Percentiles rank a stretch among this genome's conserved stretches.
phyloP scores from a whole-genome alignment of 2,329 filamentous ascomycete genomes.

The Diplodia seriata region DNA sequence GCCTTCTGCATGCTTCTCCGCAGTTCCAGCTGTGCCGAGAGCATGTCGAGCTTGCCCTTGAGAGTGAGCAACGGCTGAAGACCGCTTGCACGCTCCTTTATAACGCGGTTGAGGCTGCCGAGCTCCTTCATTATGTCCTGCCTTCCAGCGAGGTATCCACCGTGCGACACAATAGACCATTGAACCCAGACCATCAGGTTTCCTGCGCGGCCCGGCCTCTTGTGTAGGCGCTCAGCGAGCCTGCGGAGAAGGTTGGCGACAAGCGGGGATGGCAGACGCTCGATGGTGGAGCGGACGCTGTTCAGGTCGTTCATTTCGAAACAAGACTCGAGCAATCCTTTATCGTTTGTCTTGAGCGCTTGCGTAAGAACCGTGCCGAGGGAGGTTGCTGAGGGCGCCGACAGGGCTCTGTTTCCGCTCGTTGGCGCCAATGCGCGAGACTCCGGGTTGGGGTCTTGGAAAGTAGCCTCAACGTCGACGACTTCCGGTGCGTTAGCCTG shows the following conservation, averaged over 20 bases:
- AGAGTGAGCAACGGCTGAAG: slow-evolving; percentile 82
- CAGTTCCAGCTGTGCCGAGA: slow-evolving; percentile 86
- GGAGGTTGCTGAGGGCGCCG: slow-evolving; percentile 75
- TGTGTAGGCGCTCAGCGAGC: slow-evolving; percentile 84
- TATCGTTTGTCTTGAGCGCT: slow-evolving; percentile 90
- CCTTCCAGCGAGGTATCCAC: slow-evolving; percentile 86
- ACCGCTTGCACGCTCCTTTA: slow-evolving; percentile 84
- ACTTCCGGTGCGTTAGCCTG: slow-evolving; percentile 71
- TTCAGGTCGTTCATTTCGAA: slow-evolving; percentile 78
- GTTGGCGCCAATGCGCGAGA: slow-evolving; percentile 55
- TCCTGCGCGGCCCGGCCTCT: slow-evolving; percentile 85
- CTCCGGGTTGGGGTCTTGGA: slow-evolving; percentile 52
- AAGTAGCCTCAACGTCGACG: slow-evolving; percentile 74
- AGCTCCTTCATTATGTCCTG: slow-evolving; percentile 82
- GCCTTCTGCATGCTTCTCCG: slow-evolving; percentile 71
- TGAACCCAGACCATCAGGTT: slow-evolving; percentile 95
- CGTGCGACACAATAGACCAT: slow-evolving; percentile 91
- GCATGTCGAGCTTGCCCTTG: slow-evolving; percentile 94
- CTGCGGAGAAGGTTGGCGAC: slow-evolving; percentile 80
- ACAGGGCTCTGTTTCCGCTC: slow-evolving; percentile 57
- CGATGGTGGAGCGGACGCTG: slow-evolving; percentile 86
- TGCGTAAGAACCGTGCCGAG: slow-evolving; percentile 92
- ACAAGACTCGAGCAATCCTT: slow-evolving; percentile 87
- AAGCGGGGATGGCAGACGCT: slow-evolving; percentile 84
- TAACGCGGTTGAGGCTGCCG: slow-evolving; percentile 79